phyloP scores from a whole-genome alignment of 2,329 filamentous ascomycete genomes.

The Paramyrothecium roridum region DNA sequence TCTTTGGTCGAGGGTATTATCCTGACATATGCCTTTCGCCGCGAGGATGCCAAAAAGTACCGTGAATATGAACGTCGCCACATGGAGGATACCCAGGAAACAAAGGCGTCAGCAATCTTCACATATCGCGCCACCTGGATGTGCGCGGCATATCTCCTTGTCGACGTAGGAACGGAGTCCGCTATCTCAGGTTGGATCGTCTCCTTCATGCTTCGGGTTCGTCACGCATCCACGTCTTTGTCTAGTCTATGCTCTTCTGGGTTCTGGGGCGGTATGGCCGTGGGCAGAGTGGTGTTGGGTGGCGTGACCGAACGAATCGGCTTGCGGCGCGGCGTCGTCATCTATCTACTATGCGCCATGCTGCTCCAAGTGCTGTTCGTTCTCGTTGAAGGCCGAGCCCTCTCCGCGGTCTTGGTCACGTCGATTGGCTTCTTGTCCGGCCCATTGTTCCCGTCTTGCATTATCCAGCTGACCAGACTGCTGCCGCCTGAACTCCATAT shows the following conservation, averaged over 20 bases:
- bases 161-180: slow-evolving; percentile 40
- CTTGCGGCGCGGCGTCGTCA: not conserved
- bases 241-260: slow-evolving; percentile 37
- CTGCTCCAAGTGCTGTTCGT: not conserved
- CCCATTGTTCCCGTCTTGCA: not conserved
- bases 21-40: not conserved
- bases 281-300: slow-evolving; percentile 31
- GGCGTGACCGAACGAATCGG: slow-evolving; percentile 26
- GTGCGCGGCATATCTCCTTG: slow-evolving; percentile 38
- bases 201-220: slow-evolving; percentile 38
- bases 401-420: not conserved
- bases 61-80: not conserved
- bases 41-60: not conserved
- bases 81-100: not conserved
- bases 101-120: slow-evolving; percentile 20
- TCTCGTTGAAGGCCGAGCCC: not conserved
- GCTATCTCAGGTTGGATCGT: slow-evolving; percentile 43
- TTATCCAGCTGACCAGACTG: not conserved
- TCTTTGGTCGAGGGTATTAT: not conserved
- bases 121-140: slow-evolving; percentile 32
- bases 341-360: not conserved
- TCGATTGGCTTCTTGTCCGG: not conserved
- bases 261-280: slow-evolving; percentile 41
- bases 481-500: slow-evolving; percentile 25
- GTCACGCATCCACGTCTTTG: slow-evolving; percentile 28